phyloP scores from a whole-genome alignment of 2,329 filamentous ascomycete species.

The Ceratocystis variospora region DNA sequence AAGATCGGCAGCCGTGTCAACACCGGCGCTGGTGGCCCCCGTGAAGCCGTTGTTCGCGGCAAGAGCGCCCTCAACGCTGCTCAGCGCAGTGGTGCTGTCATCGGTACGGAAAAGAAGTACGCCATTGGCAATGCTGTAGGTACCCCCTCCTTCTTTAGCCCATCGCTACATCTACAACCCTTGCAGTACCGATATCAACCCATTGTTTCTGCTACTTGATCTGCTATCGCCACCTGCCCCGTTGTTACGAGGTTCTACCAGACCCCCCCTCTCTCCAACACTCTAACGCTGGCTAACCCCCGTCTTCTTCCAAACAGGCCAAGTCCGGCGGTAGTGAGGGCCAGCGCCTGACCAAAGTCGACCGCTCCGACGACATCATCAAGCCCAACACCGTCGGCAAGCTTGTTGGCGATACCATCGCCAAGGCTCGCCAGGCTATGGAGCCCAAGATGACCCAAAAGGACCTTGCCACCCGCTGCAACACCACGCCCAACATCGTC shows the following conservation, averaged over 20 bases:
- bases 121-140: slow-evolving; percentile 65
- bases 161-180: not conserved
- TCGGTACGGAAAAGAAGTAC: slow-evolving; percentile 87
- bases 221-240: not conserved
- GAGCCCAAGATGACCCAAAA: slow-evolving; percentile 96
- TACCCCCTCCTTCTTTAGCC: slow-evolving; percentile 21
- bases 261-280: not conserved
- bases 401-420: slow-evolving; percentile 70
- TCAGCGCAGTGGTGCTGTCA: slow-evolving; percentile 59
- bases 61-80: slow-evolving; percentile 78
- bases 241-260: not conserved
- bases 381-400: slow-evolving; percentile 85
- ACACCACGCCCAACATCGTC: slow-evolving; percentile 67
- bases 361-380: slow-evolving; percentile 92
- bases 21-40: slow-evolving; percentile 49
- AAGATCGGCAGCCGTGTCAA: slow-evolving; percentile 85
- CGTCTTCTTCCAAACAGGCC: slow-evolving; percentile 9
- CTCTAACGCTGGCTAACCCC: slow-evolving; percentile 26
- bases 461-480: slow-evolving; percentile 71
- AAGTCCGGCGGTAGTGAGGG: slow-evolving; percentile 48
- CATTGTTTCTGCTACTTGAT: not conserved
- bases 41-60: slow-evolving; percentile 81
- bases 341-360: slow-evolving; percentile 93
- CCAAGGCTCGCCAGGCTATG: slow-evolving; percentile 61
- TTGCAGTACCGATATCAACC: not conserved